Conservation (phyloP, 192 early-diverging fungal species). For the Diversispora eburnea region DNA sequence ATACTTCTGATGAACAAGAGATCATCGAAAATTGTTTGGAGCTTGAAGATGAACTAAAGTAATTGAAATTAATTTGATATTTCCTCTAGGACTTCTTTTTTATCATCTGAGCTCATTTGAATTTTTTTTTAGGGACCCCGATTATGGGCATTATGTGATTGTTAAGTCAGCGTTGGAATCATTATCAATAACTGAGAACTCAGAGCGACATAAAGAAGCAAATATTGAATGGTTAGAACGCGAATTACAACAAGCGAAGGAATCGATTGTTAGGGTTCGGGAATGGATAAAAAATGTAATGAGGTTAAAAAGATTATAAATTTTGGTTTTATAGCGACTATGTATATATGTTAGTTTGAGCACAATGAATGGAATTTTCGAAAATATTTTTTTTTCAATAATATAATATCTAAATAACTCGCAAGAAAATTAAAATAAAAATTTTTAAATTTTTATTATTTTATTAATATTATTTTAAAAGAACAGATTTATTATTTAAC, state of each 20-base stretch:
- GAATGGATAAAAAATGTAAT: not conserved
- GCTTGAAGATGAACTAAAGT: constrained; percentile 4
- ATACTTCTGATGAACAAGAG: not conserved
- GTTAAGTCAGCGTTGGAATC: not conserved
- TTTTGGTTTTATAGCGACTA: too few relatives aligned
- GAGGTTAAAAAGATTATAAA: not conserved
- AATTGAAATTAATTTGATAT: not conserved
- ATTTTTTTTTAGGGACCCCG: too few relatives aligned
- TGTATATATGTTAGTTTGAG: too few relatives aligned
- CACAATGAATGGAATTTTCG: too few relatives aligned
- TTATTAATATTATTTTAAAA: too few relatives aligned
- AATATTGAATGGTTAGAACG: not conserved
- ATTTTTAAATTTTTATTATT: too few relatives aligned
- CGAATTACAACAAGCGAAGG: not conserved
- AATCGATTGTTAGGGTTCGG: not conserved
- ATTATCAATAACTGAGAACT: not conserved
- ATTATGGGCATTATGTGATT: not conserved
- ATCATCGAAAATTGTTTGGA: not conserved
- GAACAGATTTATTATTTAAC: too few relatives aligned
- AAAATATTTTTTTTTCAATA: too few relatives aligned
- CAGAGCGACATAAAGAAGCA: not conserved
- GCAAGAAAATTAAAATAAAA: too few relatives aligned
- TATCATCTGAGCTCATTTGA: not conserved
- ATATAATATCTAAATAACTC: too few relatives aligned
- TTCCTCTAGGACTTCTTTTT: not conserved